Conservation (phyloP, 169 alveolate species). For the Plasmodium reichenowi region DNA sequence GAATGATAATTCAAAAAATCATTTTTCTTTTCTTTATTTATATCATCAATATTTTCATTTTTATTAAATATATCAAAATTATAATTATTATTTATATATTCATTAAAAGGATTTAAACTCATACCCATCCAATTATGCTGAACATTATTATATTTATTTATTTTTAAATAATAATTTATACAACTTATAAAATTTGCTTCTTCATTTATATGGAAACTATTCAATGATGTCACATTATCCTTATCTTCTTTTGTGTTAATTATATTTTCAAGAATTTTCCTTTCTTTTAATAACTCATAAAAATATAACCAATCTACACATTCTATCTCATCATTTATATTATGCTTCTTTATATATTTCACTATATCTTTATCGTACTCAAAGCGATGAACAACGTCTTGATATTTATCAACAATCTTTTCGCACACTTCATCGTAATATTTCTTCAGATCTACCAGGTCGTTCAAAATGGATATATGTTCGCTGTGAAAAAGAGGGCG, state of each 20-base stretch:
- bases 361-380: constrained; percentile 75
- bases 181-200: constrained; percentile 74
- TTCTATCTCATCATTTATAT: constrained; percentile 73
- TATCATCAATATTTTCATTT: background rate
- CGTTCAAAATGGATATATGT: constrained; percentile 6
- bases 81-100: constrained; percentile 18
- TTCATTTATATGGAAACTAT: constrained; percentile 73
- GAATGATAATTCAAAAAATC: too few relatives aligned
- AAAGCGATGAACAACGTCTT: constrained; percentile 57
- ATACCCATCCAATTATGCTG: constrained; percentile 77
- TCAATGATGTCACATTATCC: background rate
- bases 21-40: constrained; percentile 8
- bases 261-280: constrained; percentile 56
- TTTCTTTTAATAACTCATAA: constrained; percentile 72
- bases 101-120: constrained; percentile 74
- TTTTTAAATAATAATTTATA: constrained; percentile 58
- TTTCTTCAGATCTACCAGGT: constrained; percentile 25
- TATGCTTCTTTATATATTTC: constrained; percentile 33
- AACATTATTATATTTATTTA: constrained; percentile 18
- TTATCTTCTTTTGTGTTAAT: constrained; percentile 7
- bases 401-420: constrained; percentile 66
- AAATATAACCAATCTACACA: constrained; percentile 76
- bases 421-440: constrained; percentile 71
- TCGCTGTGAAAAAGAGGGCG: constrained; percentile 19
- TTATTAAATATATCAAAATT: background rate